phyloP scores from a whole-genome alignment of 805 yeast genomes.

The Wickerhamiella spandovensis region DNA sequence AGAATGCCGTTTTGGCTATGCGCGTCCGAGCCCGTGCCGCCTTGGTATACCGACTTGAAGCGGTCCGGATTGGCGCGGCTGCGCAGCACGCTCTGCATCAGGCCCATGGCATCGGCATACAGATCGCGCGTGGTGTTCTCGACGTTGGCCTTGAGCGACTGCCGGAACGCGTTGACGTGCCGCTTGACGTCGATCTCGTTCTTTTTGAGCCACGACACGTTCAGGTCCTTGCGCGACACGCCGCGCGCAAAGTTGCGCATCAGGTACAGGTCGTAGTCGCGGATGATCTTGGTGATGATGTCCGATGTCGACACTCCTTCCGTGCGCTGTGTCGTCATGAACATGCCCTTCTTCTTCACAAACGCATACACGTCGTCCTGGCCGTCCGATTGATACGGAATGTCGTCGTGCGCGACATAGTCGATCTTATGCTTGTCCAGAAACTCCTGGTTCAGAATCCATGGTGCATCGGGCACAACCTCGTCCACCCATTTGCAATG shows the following conservation, averaged over 20 bases:
- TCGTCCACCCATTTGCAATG: conserved; percentile 98
- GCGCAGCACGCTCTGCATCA: conserved; percentile 15
- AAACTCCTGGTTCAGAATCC: conserved; percentile 83
- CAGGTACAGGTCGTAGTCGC: conserved; percentile 91
- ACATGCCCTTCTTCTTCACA: conserved; percentile 80
- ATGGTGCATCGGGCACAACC: conserved; percentile 87
- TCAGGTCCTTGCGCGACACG: conserved; percentile 89
- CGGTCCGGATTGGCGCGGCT: conserved; percentile 8
- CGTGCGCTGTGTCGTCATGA: conserved; percentile 88
- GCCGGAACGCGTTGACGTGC: conserved; percentile 76
- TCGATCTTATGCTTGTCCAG: conserved; percentile 70
- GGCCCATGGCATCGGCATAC: conserved; percentile 45
- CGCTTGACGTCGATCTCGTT: conserved; percentile 90
- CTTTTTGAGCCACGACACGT: conserved; percentile 94
- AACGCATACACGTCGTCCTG: conserved; percentile 88
- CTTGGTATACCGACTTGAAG: conserved; percentile 7
- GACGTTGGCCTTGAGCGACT: conserved; percentile 62
- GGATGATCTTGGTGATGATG: conserved; percentile 84
- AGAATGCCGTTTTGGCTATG: conserved; percentile 7
- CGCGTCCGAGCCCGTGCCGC: conserved; percentile 10
- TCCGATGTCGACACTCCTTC: conserved; percentile 94
- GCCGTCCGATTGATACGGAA: conserved; percentile 85
- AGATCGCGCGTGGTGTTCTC: conserved; percentile 66
- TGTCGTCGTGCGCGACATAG: conserved; percentile 94
- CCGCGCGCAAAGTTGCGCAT: conserved; percentile 97